phyloP scores from a whole-genome alignment of 371 early-diverging fungal species.

The Rhizopus stolonifer region DNA sequence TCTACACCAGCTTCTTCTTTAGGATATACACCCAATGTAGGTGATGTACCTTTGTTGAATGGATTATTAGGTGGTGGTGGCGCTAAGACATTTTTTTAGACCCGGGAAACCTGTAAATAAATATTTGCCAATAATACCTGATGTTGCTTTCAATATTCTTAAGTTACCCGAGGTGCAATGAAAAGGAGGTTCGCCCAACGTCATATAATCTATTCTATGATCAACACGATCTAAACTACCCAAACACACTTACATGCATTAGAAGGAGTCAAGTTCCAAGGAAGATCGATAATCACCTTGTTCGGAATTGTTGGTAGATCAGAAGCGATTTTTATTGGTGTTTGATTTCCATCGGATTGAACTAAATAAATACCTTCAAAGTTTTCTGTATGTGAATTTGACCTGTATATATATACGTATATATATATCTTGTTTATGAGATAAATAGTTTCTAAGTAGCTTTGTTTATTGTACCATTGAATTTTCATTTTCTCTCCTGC shows the following conservation, averaged over 20 bases:
- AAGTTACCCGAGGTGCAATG: constrained; percentile 25
- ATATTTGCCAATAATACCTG: not conserved
- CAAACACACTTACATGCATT: constrained; percentile 22
- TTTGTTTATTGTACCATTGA: constrained; percentile 3
- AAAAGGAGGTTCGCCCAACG: constrained; percentile 16
- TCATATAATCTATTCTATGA: constrained; percentile 19
- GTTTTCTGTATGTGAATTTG: constrained; percentile 16
- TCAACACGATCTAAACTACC: not conserved
- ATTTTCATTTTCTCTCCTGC: constrained; percentile 32
- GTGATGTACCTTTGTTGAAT: too few species aligned
- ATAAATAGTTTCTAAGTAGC: too few species aligned
- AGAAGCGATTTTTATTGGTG: constrained; percentile 13
- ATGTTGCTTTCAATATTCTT: constrained; percentile 15
- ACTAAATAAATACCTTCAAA: constrained; percentile 20
- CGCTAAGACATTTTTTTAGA: too few species aligned
- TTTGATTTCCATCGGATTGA: constrained; percentile 17
- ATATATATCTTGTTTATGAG: not conserved
- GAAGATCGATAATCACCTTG: constrained; percentile 9
- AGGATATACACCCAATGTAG: too few species aligned
- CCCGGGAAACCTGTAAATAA: too few species aligned
- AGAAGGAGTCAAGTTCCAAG: constrained; percentile 19
- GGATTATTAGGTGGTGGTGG: too few species aligned
- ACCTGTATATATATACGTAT: constrained; percentile 4
- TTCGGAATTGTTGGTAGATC: constrained; percentile 12
- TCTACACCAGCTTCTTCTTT: too few species aligned